Conservation (phyloP, 805 yeast genomes). For the Lipomyces mesembrius region DNA sequence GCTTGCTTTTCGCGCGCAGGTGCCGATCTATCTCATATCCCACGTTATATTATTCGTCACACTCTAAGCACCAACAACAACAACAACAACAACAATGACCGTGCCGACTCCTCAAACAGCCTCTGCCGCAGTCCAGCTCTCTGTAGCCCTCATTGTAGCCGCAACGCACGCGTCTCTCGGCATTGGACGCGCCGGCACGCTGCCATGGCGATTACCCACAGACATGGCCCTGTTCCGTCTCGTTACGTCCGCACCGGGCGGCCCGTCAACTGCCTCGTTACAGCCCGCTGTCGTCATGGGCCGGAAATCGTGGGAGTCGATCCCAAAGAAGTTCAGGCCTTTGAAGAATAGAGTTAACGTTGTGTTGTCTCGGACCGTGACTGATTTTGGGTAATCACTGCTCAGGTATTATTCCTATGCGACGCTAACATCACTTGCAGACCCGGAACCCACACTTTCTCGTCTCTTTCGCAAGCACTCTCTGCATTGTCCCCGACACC, state of each 20-base stretch:
- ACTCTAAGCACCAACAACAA: background rate
- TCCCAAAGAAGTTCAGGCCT: constrained; percentile 84
- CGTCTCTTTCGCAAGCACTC: constrained; percentile 24
- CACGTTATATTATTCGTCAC: no score
- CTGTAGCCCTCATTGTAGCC: constrained; percentile 75
- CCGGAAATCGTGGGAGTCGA: constrained; percentile 92
- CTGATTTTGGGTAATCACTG: constrained; percentile 19
- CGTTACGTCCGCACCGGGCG: constrained; percentile 59
- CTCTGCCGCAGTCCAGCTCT: constrained; percentile 13
- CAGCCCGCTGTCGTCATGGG: constrained; percentile 92
- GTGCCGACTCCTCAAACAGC: background rate
- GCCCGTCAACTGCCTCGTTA: constrained; percentile 44
- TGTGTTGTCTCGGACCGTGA: constrained; percentile 62
- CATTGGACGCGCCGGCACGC: constrained; percentile 76
- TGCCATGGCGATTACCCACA: constrained; percentile 85
- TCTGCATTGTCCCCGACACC: constrained; percentile 10
- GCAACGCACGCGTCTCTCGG: constrained; percentile 80
- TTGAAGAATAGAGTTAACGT: constrained; percentile 75
- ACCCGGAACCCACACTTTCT: constrained; percentile 21
- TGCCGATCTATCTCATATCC: no score
- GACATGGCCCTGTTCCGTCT: constrained; percentile 86
- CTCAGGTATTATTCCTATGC: background rate
- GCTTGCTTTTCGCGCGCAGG: no score
- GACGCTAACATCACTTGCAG: background rate
- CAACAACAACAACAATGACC: background rate